Conservation (phyloP, 2,329 filamentous ascomycete species). For the Trichoderma hamatum region DNA sequence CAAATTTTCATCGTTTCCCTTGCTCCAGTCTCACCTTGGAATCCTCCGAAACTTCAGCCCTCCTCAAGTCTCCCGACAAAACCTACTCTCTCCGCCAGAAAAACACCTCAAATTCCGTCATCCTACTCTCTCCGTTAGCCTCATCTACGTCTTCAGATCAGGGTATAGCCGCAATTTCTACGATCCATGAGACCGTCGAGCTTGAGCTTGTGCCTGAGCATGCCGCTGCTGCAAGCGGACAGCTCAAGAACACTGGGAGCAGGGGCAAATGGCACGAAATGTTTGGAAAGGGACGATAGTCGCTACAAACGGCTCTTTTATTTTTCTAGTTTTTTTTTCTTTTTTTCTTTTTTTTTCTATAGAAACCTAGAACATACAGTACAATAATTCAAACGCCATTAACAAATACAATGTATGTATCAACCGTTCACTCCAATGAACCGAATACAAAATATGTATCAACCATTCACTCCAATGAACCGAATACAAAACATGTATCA, state of each 20-base stretch:
- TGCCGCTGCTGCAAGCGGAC: conserved; percentile 36
- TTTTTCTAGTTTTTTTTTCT: no score
- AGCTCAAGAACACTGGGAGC: conserved; percentile 37
- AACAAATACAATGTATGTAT: background rate
- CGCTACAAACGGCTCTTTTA: no score
- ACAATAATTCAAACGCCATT: no score
- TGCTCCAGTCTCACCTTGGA: conserved; percentile 50
- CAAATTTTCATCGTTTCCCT: background rate
- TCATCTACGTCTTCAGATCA: conserved; percentile 29
- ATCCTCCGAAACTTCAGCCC: conserved; percentile 52
- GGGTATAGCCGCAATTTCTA: conserved; percentile 55
- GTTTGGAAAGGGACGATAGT: conserved; percentile 51
- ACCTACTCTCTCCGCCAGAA: conserved; percentile 66
- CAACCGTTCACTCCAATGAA: no score
- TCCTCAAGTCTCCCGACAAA: conserved; percentile 55
- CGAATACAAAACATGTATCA: no score
- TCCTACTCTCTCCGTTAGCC: conserved; percentile 51
- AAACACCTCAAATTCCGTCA: conserved; percentile 68
- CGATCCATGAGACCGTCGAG: conserved; percentile 65
- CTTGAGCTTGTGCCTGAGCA: conserved; percentile 50
- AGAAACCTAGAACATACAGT: background rate
- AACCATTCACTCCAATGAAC: no score
- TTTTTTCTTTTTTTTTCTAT: background rate
- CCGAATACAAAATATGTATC: no score
- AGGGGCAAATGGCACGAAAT: conserved; percentile 64